Percentiles rank a stretch among this genome's conserved stretches.
These are phyloP conservation scores for Crassisporium funariophilum DNA, from an alignment of 768 basidiomycete genomes.

Conservation along the genomic window DNA sequence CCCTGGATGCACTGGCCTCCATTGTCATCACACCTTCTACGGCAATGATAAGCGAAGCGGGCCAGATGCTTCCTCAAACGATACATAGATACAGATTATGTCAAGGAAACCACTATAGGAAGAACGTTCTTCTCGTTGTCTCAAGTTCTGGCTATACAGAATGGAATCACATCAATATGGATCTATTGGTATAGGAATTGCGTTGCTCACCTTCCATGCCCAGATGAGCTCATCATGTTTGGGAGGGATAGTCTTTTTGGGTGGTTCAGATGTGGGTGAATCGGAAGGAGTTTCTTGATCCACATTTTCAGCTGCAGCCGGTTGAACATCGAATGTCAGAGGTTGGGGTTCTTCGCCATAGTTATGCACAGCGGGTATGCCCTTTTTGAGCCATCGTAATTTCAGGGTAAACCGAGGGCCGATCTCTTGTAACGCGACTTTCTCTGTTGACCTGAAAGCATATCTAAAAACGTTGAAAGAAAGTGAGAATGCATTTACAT, in stretches of 20 bases:
- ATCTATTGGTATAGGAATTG: neutral
- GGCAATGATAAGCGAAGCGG: too few relatives aligned
- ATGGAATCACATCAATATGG: neutral
- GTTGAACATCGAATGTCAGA: conserved; percentile 50
- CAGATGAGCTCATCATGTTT: conserved; percentile 81
- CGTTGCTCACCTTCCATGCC: conserved; percentile 82
- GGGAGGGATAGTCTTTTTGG: conserved; percentile 50
- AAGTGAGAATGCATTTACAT: conserved; percentile 2
- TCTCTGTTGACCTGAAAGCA: conserved; percentile 89
- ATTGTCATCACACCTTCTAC: too few relatives aligned
- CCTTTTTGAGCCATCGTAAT: conserved; percentile 85
- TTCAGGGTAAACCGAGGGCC: conserved; percentile 97
- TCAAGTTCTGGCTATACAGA: conserved; percentile 84
- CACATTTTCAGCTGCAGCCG: conserved; percentile 29
- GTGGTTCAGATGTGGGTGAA: conserved; percentile 15
- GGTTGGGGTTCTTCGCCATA: conserved; percentile 64
- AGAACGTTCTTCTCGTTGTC: conserved; percentile 87
- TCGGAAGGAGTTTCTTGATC: conserved; percentile 26
- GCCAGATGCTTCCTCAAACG: too few relatives aligned
- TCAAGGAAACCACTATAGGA: conserved; percentile 51
- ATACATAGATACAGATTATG: neutral
- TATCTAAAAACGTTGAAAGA: conserved; percentile 54
- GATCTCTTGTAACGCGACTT: conserved; percentile 94
- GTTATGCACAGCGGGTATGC: conserved; percentile 78
- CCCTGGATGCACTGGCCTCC: too few relatives aligned